A percentile compares a stretch with the other conserved stretches of the same genome.
These are phyloP conservation scores for Cutaneotrichosporon sp. DNA, from an alignment of 1,284 basidiomycete genomes.

Conservation along the genomic window DNA sequence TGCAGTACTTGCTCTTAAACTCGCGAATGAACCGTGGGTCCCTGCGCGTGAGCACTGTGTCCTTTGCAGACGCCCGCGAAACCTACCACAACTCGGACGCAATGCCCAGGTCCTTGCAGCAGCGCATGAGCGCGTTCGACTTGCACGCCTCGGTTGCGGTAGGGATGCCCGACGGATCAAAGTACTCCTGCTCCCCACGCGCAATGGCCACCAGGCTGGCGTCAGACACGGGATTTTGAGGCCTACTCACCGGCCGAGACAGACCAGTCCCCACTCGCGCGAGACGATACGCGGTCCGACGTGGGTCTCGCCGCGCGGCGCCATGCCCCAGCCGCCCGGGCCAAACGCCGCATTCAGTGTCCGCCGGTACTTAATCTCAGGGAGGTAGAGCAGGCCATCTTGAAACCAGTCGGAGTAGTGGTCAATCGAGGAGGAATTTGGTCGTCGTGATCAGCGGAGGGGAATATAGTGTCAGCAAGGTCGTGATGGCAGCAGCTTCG, in stretches of 20 bases:
- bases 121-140: constrained; percentile 94
- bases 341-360: constrained; percentile 92
- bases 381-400: constrained; percentile 93
- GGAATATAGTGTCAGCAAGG: neutral
- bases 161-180: constrained; percentile 82
- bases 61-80: neutral
- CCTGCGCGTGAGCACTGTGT: constrained; percentile 51
- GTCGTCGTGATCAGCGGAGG: neutral
- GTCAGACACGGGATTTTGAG: neutral
- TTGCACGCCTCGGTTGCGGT: constrained; percentile 95
- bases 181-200: constrained; percentile 95
- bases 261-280: constrained; percentile 90
- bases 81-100: constrained; percentile 90
- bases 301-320: constrained; percentile 85
- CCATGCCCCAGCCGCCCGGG: constrained; percentile 94
- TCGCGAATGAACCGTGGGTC: constrained; percentile 92
- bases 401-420: constrained; percentile 3
- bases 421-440: neutral
- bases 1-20: constrained; percentile 79
- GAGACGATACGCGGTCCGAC: constrained; percentile 85
- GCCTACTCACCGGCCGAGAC: constrained; percentile 69
- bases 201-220: constrained; percentile 80
- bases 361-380: constrained; percentile 97
- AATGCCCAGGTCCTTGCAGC: constrained; percentile 94
- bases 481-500: too few species aligned